Conservation (phyloP, 1,284 basidiomycete genomes). For the Melanopsichium pennsylvanicum region DNA sequence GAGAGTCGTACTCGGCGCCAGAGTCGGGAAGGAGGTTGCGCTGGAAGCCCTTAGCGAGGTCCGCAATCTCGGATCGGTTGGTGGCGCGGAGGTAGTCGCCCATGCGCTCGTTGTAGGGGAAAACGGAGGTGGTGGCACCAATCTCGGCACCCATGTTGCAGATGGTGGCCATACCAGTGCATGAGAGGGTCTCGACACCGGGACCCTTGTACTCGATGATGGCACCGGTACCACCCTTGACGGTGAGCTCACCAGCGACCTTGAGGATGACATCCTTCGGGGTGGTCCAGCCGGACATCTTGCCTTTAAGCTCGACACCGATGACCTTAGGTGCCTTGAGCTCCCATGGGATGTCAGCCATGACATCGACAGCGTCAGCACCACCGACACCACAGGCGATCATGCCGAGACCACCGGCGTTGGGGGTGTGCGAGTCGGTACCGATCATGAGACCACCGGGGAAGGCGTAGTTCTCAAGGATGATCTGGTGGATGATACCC, state of each 20-base stretch:
- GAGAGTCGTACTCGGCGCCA: slow-evolving; percentile 90
- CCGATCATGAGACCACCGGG: slow-evolving; percentile 99
- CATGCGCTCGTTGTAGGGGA: slow-evolving; percentile 99
- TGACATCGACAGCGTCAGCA: slow-evolving; percentile 98
- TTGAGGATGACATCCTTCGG: slow-evolving; percentile 74
- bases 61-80: slow-evolving; percentile 84
- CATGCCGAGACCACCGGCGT: slow-evolving; percentile 99
- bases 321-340: slow-evolving; percentile 99
- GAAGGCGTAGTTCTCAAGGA: slow-evolving; percentile 98
- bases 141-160: slow-evolving; percentile 99
- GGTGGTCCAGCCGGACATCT: slow-evolving; percentile 95
- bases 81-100: slow-evolving; percentile 90
- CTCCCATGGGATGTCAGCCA: slow-evolving; percentile 98
- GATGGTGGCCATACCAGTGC: slow-evolving; percentile 99
- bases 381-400: slow-evolving; percentile 98
- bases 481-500: slow-evolving; percentile 75
- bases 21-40: slow-evolving; percentile 92
- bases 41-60: slow-evolving; percentile 87
- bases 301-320: slow-evolving; percentile 94
- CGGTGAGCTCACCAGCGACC: slow-evolving; percentile 65
- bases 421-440: slow-evolving; percentile 98
- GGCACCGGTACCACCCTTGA: slow-evolving; percentile 66
- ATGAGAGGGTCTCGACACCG: slow-evolving; percentile 93
- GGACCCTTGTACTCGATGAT: slow-evolving; percentile 66
- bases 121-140: slow-evolving; percentile 96